Conservation (phyloP, 345 rosid genomes). For the Salix arbutifolia region DNA sequence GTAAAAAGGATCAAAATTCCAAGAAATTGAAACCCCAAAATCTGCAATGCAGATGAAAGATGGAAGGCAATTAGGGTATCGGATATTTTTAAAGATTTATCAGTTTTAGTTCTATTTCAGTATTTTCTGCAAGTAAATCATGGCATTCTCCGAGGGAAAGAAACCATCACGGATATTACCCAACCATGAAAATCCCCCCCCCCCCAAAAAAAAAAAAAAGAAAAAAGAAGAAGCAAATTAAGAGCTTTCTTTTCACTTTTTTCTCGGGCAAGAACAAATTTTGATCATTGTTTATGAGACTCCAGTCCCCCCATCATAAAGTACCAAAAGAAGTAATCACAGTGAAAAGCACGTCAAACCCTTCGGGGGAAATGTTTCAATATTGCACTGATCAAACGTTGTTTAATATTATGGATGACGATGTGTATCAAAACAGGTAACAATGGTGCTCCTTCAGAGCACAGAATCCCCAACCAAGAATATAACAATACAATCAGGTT, state of each 20-base stretch:
- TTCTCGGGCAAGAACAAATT: constrained; percentile 16
- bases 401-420: background rate
- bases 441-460: background rate
- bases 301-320: constrained; percentile 24
- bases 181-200: background rate
- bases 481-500: background rate
- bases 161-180: background rate
- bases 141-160: constrained; percentile 22
- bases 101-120: constrained; percentile 23
- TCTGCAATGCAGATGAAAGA: background rate
- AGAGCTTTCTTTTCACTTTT: constrained; percentile 20
- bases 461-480: background rate
- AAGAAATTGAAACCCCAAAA: constrained; percentile 16
- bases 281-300: constrained; percentile 30
- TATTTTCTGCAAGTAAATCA: constrained; percentile 30
- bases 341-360: background rate
- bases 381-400: background rate
- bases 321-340: constrained; percentile 3
- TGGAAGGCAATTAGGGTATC: constrained; percentile 22
- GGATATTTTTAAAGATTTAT: constrained; percentile 38
- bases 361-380: background rate
- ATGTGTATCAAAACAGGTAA: too few species aligned
- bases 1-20: constrained; percentile 19
- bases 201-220: too few species aligned
- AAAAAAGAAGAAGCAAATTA: constrained; percentile 1